phyloP scores from a whole-genome alignment of 371 early-diverging fungal species.

The Lichtheimia ramosa region DNA sequence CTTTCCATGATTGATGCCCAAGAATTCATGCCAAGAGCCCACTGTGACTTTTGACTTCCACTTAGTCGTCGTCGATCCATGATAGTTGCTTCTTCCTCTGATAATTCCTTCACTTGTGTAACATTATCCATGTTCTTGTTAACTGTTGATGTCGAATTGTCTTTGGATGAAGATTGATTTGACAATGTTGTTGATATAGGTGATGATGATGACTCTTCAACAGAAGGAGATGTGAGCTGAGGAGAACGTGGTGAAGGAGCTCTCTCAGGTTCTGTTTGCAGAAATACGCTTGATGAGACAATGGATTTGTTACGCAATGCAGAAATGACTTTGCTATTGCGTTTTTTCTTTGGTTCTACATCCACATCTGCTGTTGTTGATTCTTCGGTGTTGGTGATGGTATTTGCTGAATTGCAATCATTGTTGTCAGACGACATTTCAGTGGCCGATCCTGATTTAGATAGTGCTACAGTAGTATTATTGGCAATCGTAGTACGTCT shows the following conservation, averaged over 20 bases:
- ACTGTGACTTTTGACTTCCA: constrained; percentile 47
- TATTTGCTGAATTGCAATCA: not conserved
- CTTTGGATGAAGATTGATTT: not conserved
- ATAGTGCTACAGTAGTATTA: not conserved
- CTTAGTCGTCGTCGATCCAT: constrained; percentile 24
- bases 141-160: not conserved
- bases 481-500: not conserved
- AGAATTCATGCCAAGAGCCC: constrained; percentile 41
- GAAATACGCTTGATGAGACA: constrained; percentile 41
- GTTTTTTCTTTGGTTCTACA: constrained; percentile 3
- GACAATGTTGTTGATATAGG: no score
- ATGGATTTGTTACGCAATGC: constrained; percentile 30
- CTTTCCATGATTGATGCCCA: constrained; percentile 29
- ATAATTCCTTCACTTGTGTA: no score
- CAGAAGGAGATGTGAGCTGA: no score
- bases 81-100: not conserved
- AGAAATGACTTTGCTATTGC: constrained; percentile 35
- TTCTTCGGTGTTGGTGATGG: not conserved
- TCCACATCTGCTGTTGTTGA: not conserved
- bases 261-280: constrained; percentile 16
- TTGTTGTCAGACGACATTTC: not conserved
- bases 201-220: no score
- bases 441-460: not conserved
- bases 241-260: not conserved
- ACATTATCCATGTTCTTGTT: no score